phyloP scores from a whole-genome alignment of 1,284 basidiomycete genomes.

The Exsudoporus floridanus region DNA sequence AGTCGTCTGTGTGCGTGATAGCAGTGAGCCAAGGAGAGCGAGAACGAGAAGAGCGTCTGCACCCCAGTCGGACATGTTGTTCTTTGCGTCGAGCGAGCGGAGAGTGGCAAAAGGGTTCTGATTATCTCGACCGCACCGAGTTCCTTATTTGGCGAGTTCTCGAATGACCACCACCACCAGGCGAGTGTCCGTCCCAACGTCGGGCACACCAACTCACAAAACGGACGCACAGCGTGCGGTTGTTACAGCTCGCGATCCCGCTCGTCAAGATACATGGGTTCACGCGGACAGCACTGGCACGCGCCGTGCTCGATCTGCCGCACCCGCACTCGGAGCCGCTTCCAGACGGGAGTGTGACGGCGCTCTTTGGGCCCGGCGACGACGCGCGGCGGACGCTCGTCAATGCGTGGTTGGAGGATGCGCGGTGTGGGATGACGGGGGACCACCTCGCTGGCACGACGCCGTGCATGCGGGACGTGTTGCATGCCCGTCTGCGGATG shows the following conservation, averaged over 20 bases:
- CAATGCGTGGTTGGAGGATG: slow-evolving; percentile 67
- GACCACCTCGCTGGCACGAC: background rate
- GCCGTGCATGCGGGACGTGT: slow-evolving; percentile 44
- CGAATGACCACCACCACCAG: slow-evolving; percentile 17
- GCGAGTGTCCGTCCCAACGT: slow-evolving; percentile 5
- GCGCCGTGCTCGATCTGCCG: slow-evolving; percentile 57
- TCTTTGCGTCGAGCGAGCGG: background rate
- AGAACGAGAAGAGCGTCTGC: no score
- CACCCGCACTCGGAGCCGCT: slow-evolving; percentile 56
- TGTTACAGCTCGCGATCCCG: slow-evolving; percentile 61
- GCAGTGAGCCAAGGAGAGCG: slow-evolving; percentile 18
- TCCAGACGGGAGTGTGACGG: slow-evolving; percentile 64
- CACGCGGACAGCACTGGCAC: slow-evolving; percentile 65
- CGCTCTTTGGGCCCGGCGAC: slow-evolving; percentile 71
- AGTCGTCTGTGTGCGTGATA: slow-evolving; percentile 41
- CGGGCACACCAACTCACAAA: no score
- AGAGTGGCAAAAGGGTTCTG: no score
- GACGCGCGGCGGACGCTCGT: slow-evolving; percentile 63
- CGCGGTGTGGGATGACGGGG: slow-evolving; percentile 51
- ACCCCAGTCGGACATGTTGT: slow-evolving; percentile 50
- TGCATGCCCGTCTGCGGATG: slow-evolving; percentile 53
- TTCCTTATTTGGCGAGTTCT: slow-evolving; percentile 1
- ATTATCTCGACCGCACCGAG: background rate
- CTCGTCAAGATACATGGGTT: slow-evolving; percentile 68
- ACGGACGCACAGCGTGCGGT: slow-evolving; percentile 28